These are phyloP conservation scores for Glaciozyma antarctica DNA, from an alignment of 768 basidiomycete species.

Conservation along the genomic window DNA sequence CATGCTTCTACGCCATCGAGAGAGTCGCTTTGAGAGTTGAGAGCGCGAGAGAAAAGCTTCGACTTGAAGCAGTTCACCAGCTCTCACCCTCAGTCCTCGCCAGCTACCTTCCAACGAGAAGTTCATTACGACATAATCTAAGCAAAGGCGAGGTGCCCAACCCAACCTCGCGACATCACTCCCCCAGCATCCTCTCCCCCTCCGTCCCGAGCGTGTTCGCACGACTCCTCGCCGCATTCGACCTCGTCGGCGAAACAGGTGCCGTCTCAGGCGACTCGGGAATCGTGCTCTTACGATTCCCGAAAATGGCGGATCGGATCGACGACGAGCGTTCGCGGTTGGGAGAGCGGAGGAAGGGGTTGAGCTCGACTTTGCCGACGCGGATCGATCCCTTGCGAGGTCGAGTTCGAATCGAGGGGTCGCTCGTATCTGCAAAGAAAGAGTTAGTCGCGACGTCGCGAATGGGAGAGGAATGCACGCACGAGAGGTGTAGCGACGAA, in stretches of 20 bases:
- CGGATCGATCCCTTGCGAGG: neutral
- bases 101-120: too few relatives aligned
- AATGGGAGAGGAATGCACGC: neutral
- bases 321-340: neutral
- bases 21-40: too few relatives aligned
- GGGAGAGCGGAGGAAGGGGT: conserved; percentile 1
- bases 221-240: too few relatives aligned
- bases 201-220: too few relatives aligned
- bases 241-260: neutral
- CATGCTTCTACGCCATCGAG: too few relatives aligned
- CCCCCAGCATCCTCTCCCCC: too few relatives aligned
- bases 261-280: neutral
- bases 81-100: too few relatives aligned
- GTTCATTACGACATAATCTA: too few relatives aligned
- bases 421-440: neutral
- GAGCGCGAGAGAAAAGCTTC: too few relatives aligned
- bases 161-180: too few relatives aligned
- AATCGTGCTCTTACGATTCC: neutral
- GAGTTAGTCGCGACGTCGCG: neutral
- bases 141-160: too few relatives aligned
- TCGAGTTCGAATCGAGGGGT: neutral
- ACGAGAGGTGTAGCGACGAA: conserved; percentile 21
- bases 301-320: neutral
- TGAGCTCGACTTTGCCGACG: conserved; percentile 1
- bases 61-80: too few relatives aligned